Evolutionary conservation across 257 asterid species (phyloP).

Genomic region (Primulina tabacum): DNA sequence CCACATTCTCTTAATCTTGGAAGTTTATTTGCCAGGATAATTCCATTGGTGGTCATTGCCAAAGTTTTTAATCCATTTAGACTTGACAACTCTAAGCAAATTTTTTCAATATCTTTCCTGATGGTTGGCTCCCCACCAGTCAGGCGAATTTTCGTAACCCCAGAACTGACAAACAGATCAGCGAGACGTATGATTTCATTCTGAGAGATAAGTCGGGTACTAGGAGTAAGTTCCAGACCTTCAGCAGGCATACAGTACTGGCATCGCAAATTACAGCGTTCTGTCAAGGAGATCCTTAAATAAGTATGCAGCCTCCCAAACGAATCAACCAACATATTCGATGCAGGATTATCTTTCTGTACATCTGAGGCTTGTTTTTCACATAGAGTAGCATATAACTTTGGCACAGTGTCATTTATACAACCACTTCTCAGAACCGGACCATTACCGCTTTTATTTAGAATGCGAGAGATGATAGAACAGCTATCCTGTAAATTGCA

Average conservation of each 20-base stretch:
- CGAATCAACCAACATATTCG: constrained; percentile 75
- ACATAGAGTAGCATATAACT: constrained; percentile 52
- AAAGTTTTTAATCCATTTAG: constrained; percentile 70
- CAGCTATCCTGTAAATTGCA: constrained; percentile 42
- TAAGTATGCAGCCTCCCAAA: constrained; percentile 91
- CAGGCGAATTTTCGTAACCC: constrained; percentile 82
- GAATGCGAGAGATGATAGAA: constrained; percentile 28
- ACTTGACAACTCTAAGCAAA: constrained; percentile 66
- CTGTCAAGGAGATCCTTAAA: constrained; percentile 85
- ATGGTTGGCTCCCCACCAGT: constrained; percentile 96
- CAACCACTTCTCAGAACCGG: constrained; percentile 25
- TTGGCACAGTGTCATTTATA: constrained; percentile 30
- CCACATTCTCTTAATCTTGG: constrained; percentile 66
- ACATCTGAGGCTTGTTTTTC: constrained; percentile 36
- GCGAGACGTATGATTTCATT: constrained; percentile 77
- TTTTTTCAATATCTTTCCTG: constrained; percentile 83
- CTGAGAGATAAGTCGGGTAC: constrained; percentile 55
- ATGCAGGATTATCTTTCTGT: constrained; percentile 40
- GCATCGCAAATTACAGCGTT: constrained; percentile 93
- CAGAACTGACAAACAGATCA: constrained; percentile 76
- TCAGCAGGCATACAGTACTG: constrained; percentile 98
- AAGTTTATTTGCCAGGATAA: constrained; percentile 69
- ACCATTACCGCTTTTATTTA: constrained; percentile 29
- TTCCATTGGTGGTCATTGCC: constrained; percentile 93
- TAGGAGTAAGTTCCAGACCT: constrained; percentile 82